Evolutionary conservation across 2,329 filamentous ascomycete species (phyloP), one percentile per base, ranked within the genome.

Genomic region (Clarireedia monteithiana): DNA sequence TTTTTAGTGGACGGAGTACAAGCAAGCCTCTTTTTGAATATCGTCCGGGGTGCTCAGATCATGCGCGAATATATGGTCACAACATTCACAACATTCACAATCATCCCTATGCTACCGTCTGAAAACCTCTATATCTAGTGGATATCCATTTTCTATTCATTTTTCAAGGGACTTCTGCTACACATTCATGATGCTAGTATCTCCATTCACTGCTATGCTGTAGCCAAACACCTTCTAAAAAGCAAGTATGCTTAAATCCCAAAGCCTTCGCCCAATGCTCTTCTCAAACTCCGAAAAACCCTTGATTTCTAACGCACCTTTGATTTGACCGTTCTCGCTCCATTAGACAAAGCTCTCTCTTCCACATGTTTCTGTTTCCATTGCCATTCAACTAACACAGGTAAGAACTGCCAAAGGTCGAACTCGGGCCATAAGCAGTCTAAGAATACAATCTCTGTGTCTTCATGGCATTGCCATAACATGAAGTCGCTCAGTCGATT

Each of bases 401-500:
- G 94, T 17, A 99, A 72, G 71, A 97, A 96, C 58, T 91, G 82
- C 84, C 91, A 92, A 4, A 99, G 78, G 68, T 95, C 91, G 65
- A 99, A 96, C 60, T 96, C 90, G 2, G 94, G 94, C 94, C 94
- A 99, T 60, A 96, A 77, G 62, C 89, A 94, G 65, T 95, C 82
- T 56, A 96, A 74, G 69, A 97, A 99, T 58, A 95, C 89, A 61
- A 99, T 87, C 58, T 95, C 88, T 0, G 94, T 96, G 61, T 92
- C 79, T 68, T 96, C 83, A 68, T 97, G 91, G 66, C 89, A 94
- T 72, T 99, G 94, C 94, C 94, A 99, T 36, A 99, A 83, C 91
- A 99, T 94, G 66, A 97, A 99, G 70, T 99, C 94, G 68, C 91
- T 96, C 58, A 99, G 76, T 49, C 94, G 82, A 71, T 91, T 87